Percentiles rank a stretch among this genome's conserved stretches.
phyloP scores from a whole-genome alignment of 768 basidiomycete species.

The Hemileccinum impolitum region DNA sequence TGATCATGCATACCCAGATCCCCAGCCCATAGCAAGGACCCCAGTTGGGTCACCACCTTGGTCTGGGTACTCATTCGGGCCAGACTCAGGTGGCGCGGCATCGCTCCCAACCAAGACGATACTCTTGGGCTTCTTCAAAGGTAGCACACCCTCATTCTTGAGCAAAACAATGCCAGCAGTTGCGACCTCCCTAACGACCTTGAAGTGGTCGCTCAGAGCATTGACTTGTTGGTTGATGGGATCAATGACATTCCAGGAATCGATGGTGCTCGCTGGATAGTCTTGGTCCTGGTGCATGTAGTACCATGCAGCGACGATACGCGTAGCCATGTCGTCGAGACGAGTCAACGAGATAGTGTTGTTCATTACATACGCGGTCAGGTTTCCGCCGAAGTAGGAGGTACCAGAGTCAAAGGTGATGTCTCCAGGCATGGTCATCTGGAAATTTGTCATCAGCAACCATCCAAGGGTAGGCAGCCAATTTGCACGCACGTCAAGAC shows the following conservation, averaged over 20 bases:
- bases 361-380: constrained; percentile 57
- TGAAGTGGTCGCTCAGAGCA: constrained; percentile 53
- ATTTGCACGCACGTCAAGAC: constrained; percentile 51
- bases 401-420: constrained; percentile 36
- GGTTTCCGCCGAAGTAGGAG: constrained; percentile 57
- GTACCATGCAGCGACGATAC: constrained; percentile 66
- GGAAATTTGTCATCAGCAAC: constrained; percentile 1
- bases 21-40: constrained; percentile 90
- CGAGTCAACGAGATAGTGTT: constrained; percentile 56
- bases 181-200: constrained; percentile 58
- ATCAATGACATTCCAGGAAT: constrained; percentile 28
- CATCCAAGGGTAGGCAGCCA: too few species aligned
- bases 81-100: constrained; percentile 58
- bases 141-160: constrained; percentile 60
- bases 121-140: constrained; percentile 56
- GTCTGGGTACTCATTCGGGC: constrained; percentile 70
- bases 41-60: constrained; percentile 58
- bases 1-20: constrained; percentile 53
- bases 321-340: constrained; percentile 69
- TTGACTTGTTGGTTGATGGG: constrained; percentile 43
- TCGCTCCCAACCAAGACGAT: constrained; percentile 63
- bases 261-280: constrained; percentile 25
- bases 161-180: constrained; percentile 64
- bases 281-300: constrained; percentile 33
- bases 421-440: constrained; percentile 78